These are phyloP conservation scores for Trichocladium uniseriatum DNA, from an alignment of 495 filamentous ascomycete genomes.

Conservation along the genomic window DNA sequence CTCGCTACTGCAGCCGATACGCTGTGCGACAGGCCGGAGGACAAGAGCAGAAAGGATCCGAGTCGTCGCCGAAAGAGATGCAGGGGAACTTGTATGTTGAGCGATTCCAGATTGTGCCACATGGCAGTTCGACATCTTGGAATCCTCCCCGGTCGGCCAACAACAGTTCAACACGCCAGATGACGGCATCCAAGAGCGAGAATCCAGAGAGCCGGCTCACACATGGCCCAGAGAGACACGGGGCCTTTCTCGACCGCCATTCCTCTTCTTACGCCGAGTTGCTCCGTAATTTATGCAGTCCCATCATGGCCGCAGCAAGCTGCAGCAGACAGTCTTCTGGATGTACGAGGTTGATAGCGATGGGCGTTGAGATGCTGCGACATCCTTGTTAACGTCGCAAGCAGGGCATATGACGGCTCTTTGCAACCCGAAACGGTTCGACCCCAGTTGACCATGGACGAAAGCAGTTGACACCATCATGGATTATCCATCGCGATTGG, in stretches of 20 bases:
- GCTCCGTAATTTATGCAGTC: conserved; percentile 1
- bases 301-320: background rate
- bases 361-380: conserved; percentile 4
- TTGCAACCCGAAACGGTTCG: no score
- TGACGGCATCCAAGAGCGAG: background rate
- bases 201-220: background rate
- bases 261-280: background rate
- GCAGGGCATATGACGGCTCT: no score
- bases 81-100: no score
- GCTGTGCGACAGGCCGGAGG: background rate
- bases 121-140: no score
- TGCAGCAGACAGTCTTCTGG: background rate
- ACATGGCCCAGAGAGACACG: no score
- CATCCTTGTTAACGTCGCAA: background rate
- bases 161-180: no score
- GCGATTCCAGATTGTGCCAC: no score
- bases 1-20: conserved; percentile 2
- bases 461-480: no score
- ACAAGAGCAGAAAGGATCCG: background rate
- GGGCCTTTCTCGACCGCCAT: background rate
- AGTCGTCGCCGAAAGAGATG: no score
- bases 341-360: background rate
- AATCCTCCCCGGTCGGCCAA: no score
- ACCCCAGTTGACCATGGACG: background rate
- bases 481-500: no score